Conservation (phyloP, 495 filamentous ascomycete species). For the Neurospora hispaniola region DNA sequence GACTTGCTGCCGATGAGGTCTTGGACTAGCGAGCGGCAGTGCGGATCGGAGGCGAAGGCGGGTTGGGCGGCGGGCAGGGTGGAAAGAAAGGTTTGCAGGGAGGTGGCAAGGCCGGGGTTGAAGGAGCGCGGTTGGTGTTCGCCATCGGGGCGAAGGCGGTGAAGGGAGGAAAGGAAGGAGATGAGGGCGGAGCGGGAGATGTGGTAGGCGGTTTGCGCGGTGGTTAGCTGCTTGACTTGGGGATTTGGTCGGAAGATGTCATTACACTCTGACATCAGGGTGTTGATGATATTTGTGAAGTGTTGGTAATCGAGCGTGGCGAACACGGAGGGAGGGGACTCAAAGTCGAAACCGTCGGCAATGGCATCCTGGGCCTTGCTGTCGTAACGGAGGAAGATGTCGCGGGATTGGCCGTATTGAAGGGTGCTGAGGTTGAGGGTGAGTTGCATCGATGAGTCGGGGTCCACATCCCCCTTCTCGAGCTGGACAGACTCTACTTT, state of each 20-base stretch:
- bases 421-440: slow-evolving; percentile 29
- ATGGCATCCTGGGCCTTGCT: background rate
- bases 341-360: background rate
- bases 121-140: slow-evolving; percentile 23
- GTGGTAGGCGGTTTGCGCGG: slow-evolving; percentile 28
- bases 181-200: slow-evolving; percentile 31
- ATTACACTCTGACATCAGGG: background rate
- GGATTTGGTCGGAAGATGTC: slow-evolving; percentile 1
- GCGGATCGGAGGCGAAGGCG: slow-evolving; percentile 1
- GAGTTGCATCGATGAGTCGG: slow-evolving; percentile 8
- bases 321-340: slow-evolving; percentile 8
- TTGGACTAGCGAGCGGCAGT: slow-evolving; percentile 25
- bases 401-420: slow-evolving; percentile 38
- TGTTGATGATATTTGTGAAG: slow-evolving; percentile 1
- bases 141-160: slow-evolving; percentile 11
- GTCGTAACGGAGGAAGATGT: slow-evolving; percentile 27
- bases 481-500: slow-evolving; percentile 8
- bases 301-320: slow-evolving; percentile 24
- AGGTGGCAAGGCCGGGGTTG: slow-evolving; percentile 18
- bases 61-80: slow-evolving; percentile 8
- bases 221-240: slow-evolving; percentile 7
- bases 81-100: background rate
- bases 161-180: slow-evolving; percentile 26
- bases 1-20: slow-evolving; percentile 23
- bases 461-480: background rate